phyloP scores from a whole-genome alignment of 1,284 basidiomycete species.

The Phellinidium pouzarii region DNA sequence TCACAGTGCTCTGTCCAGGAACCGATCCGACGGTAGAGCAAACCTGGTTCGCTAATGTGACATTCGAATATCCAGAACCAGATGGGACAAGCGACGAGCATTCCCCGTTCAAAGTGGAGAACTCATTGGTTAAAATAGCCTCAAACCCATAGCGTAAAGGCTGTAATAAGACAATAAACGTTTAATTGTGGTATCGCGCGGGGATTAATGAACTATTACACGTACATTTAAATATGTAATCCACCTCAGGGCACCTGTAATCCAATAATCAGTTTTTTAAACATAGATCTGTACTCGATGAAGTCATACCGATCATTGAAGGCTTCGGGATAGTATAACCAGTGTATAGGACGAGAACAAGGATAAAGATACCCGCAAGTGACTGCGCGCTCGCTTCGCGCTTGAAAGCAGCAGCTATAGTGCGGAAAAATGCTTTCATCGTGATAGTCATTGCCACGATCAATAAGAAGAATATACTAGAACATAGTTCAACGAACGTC shows the following conservation, averaged over 20 bases:
- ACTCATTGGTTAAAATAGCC: conserved; percentile 46
- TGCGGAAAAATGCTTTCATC: conserved; percentile 51
- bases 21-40: conserved; percentile 25
- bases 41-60: conserved; percentile 28
- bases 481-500: neutral
- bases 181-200: neutral
- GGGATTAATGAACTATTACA: conserved; percentile 19
- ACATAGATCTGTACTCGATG: neutral
- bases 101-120: conserved; percentile 37
- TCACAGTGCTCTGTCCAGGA: conserved; percentile 21
- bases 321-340: conserved; percentile 30
- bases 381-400: conserved; percentile 38
- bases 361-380: conserved; percentile 44
- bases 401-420: conserved; percentile 41
- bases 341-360: conserved; percentile 44
- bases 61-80: conserved; percentile 39
- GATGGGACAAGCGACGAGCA: conserved; percentile 40
- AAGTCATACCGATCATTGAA: conserved; percentile 14
- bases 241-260: conserved; percentile 39
- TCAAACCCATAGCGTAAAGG: conserved; percentile 44
- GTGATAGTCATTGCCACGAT: conserved; percentile 36
- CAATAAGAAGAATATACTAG: conserved; percentile 42
- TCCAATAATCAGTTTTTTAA: neutral
- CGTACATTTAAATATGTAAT: conserved; percentile 39
- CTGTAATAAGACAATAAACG: conserved; percentile 22